Conservation (phyloP, 768 basidiomycete species). For the Cyclocybe cylindracea region DNA sequence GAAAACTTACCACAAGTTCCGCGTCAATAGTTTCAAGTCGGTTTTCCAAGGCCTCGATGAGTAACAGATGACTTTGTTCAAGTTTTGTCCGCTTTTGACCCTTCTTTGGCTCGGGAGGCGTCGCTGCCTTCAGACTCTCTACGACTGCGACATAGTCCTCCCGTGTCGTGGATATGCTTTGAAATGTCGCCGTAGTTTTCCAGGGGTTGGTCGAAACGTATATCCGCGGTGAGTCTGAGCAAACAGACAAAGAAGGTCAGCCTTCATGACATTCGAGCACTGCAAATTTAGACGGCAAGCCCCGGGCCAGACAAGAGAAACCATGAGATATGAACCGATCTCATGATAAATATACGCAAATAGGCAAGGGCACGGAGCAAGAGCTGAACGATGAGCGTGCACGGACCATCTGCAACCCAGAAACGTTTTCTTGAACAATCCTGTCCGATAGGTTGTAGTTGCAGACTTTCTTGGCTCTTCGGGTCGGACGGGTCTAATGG, state of each 20-base stretch:
- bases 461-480: conserved; percentile 64
- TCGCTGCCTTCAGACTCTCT: conserved; percentile 55
- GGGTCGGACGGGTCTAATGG: conserved; percentile 62
- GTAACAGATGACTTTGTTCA: conserved; percentile 59
- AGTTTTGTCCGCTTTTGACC: conserved; percentile 54
- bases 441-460: conserved; percentile 74
- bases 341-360: conserved; percentile 76
- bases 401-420: conserved; percentile 91
- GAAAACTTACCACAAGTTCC: conserved; percentile 66
- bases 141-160: conserved; percentile 73
- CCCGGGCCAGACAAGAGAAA: conserved; percentile 44
- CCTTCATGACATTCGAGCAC: conserved; percentile 22
- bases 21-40: conserved; percentile 67
- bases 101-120: conserved; percentile 45
- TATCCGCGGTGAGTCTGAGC: conserved; percentile 79
- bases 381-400: conserved; percentile 36
- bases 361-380: conserved; percentile 35
- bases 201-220: conserved; percentile 88
- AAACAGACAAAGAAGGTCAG: conserved; percentile 25
- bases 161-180: conserved; percentile 66
- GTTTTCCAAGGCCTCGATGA: conserved; percentile 63
- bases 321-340: conserved; percentile 39
- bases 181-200: conserved; percentile 82
- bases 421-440: conserved; percentile 76
- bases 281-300: conserved; percentile 31